Percentiles rank a stretch among this genome's conserved stretches.
Evolutionary conservation across 331 rosid genomes (phyloP).

Genomic region (Acacia concinna): DNA sequence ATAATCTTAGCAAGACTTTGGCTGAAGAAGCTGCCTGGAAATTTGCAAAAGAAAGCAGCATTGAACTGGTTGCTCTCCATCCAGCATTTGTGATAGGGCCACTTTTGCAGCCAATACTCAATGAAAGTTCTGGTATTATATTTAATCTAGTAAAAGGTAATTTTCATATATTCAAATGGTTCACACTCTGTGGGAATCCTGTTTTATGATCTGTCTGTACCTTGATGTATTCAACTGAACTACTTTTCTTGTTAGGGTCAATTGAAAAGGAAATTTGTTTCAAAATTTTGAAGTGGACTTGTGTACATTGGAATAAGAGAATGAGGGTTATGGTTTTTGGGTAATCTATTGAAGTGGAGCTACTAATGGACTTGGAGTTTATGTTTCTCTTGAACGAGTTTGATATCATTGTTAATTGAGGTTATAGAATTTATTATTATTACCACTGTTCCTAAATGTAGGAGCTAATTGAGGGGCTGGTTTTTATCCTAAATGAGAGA

Average conservation of each 20-base stretch:
- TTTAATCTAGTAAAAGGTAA: not conserved
- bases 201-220: not conserved
- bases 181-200: not conserved
- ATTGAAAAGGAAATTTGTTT: not conserved
- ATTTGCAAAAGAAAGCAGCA: not conserved
- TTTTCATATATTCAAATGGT: not conserved
- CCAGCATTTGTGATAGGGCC: not conserved
- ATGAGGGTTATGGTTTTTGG: not conserved
- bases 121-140: not conserved
- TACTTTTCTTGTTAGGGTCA: not conserved
- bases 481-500: too few species aligned
- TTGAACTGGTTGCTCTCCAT: not conserved
- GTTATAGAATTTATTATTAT: not conserved
- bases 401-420: not conserved
- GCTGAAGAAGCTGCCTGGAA: conserved; percentile 16
- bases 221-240: not conserved
- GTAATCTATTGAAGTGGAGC: not conserved
- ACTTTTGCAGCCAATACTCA: conserved; percentile 7
- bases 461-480: too few species aligned
- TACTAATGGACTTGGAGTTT: not conserved
- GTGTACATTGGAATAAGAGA: not conserved
- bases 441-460: too few species aligned
- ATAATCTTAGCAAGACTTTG: not conserved
- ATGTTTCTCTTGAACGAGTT: not conserved
- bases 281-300: not conserved